Evolutionary conservation across 352 stramenopile genomes (phyloP).

Genomic region (Thalassiosira livingstoniorum): DNA sequence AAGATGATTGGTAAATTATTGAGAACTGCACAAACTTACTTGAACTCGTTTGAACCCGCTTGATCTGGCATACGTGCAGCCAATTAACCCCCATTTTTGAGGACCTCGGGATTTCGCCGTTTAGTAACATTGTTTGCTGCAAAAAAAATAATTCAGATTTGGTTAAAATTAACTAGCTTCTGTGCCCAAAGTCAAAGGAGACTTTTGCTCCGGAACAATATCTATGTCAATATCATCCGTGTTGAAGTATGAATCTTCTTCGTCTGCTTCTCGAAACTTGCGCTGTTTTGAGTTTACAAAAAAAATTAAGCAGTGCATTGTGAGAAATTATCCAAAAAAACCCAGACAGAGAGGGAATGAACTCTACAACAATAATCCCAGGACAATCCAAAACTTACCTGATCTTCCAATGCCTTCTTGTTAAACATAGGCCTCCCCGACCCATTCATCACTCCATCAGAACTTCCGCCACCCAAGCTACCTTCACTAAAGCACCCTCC

Average conservation of each 20-base stretch:
- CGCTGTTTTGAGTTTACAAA: conserved; percentile 36
- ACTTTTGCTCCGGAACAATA: not conserved
- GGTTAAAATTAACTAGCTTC: too few species aligned
- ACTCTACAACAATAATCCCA: too few species aligned
- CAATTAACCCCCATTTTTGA: too few species aligned
- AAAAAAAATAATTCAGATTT: too few species aligned
- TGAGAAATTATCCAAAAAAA: conserved; percentile 4
- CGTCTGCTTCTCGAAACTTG: conserved; percentile 78
- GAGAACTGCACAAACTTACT: too few species aligned
- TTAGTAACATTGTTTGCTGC: too few species aligned
- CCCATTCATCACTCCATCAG: conserved; percentile 1
- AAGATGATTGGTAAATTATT: too few species aligned
- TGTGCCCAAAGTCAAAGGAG: not conserved
- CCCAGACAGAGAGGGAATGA: conserved; percentile 1
- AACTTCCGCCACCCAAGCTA: not conserved
- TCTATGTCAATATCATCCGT: conserved; percentile 66
- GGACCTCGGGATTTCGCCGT: too few species aligned
- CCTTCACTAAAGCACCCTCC: conserved; percentile 3
- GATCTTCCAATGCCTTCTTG: conserved; percentile 81
- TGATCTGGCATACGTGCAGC: too few species aligned
- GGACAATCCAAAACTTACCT: too few species aligned
- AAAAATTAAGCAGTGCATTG: not conserved
- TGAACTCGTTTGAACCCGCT: too few species aligned
- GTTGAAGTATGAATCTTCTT: conserved; percentile 84
- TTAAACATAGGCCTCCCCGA: conserved; percentile 50